Conservation (phyloP, 2,329 filamentous ascomycete species). For the Diaporthe longicolla region DNA sequence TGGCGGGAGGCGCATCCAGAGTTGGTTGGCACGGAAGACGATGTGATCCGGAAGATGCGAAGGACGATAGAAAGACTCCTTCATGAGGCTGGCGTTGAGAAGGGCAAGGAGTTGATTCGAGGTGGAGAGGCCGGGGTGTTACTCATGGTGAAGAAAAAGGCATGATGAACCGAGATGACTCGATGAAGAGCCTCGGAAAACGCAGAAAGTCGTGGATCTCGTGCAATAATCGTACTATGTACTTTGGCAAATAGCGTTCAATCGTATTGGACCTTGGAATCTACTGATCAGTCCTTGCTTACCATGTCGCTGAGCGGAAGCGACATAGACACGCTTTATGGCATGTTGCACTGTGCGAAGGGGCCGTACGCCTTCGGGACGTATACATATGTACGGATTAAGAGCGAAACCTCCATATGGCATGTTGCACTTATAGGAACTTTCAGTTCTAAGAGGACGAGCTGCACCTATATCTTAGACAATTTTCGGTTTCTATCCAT, state of each 20-base stretch:
- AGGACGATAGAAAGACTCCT: slow-evolving; percentile 47
- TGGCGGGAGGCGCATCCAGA: slow-evolving; percentile 63
- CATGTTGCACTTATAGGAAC: background rate
- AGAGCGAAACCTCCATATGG: no score
- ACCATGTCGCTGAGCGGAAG: no score
- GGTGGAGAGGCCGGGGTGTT: slow-evolving; percentile 47
- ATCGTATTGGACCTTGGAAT: no score
- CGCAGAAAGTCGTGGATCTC: background rate
- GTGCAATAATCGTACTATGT: background rate
- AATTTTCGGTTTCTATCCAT: background rate
- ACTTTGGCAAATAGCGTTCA: no score
- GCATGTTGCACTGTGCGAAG: background rate
- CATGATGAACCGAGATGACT: background rate
- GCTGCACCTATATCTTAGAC: background rate
- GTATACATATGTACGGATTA: no score
- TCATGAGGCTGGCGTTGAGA: slow-evolving; percentile 53
- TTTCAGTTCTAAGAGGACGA: rapidly evolving
- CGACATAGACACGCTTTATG: no score
- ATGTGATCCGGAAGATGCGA: slow-evolving; percentile 52
- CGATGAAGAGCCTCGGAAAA: background rate
- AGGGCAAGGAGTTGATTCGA: slow-evolving; percentile 51
- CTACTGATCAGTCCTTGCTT: no score
- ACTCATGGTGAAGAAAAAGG: slow-evolving; percentile 51
- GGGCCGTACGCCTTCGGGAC: no score
- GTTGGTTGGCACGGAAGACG: slow-evolving; percentile 55